Conservation (phyloP, 2,329 filamentous ascomycete genomes). For the Ilyonectria destructans region DNA sequence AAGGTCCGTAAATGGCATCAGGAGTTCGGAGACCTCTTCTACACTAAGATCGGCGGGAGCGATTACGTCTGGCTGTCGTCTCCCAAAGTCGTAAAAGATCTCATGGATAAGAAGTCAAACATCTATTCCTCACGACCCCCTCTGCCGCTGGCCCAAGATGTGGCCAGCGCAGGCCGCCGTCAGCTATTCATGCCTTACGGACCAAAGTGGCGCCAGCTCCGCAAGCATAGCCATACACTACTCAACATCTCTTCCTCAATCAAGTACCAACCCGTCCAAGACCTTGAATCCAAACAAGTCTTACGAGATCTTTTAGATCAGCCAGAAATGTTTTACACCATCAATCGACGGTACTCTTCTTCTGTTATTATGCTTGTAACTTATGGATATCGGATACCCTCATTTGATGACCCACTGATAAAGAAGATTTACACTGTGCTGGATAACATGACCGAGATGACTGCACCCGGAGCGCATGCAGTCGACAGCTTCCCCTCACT, state of each 20-base stretch:
- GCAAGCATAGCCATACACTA: background rate
- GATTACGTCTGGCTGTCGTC: slow-evolving; percentile 11
- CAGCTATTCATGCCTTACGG: background rate
- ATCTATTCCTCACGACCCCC: slow-evolving; percentile 1
- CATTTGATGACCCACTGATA: no score
- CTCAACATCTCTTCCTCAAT: background rate
- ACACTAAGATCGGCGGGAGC: background rate
- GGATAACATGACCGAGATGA: no score
- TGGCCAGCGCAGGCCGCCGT: background rate
- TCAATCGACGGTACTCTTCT: no score
- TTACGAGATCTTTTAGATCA: no score
- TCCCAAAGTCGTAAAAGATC: slow-evolving; percentile 4
- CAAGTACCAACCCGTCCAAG: background rate
- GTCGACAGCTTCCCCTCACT: no score
- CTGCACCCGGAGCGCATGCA: no score
- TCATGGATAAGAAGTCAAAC: slow-evolving; percentile 11
- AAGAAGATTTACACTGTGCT: no score
- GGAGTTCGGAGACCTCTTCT: background rate
- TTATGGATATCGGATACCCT: no score
- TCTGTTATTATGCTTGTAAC: no score
- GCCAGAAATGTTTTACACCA: no score
- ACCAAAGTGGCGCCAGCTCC: background rate
- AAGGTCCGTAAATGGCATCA: background rate
- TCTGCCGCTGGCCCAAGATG: background rate
- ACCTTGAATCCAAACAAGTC: no score